phyloP scores from a whole-genome alignment of 805 yeast genomes.

The Yarrowia yakushimensis region DNA sequence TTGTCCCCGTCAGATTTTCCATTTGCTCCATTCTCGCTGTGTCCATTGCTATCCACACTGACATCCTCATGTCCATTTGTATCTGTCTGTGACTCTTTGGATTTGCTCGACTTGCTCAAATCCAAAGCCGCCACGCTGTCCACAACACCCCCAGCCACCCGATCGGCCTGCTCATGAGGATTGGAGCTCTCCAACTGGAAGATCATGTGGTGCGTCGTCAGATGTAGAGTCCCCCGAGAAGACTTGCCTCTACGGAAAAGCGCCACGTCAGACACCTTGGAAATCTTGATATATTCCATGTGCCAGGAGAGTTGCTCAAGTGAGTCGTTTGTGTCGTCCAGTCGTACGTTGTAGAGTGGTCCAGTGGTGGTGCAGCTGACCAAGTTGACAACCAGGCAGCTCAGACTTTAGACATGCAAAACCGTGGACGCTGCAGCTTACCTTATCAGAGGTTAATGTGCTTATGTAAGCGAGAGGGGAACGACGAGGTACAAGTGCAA shows the following conservation, averaged over 20 bases:
- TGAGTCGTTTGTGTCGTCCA: not conserved
- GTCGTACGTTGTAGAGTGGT: not conserved
- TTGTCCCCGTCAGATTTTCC: too few relatives aligned
- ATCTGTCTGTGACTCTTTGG: not conserved
- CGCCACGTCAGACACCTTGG: constrained; percentile 44
- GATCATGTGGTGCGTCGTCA: constrained; percentile 73
- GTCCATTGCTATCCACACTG: constrained; percentile 22
- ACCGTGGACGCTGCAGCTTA: constrained; percentile 7
- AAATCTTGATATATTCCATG: constrained; percentile 57
- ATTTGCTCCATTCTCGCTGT: not conserved
- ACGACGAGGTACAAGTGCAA: too few relatives aligned
- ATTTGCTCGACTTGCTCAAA: not conserved
- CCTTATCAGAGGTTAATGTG: too few relatives aligned
- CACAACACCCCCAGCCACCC: constrained; percentile 26
- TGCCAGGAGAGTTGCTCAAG: not conserved
- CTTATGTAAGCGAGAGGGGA: not conserved
- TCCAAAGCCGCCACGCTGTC: not conserved
- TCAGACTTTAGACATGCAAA: not conserved
- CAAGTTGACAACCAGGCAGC: too few relatives aligned
- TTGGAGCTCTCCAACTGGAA: constrained; percentile 39
- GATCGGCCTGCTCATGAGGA: constrained; percentile 7
- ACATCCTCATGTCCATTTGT: too few relatives aligned
- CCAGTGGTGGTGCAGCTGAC: not conserved
- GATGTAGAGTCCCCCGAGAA: constrained; percentile 57
- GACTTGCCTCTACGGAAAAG: constrained; percentile 57